Evolutionary conservation across 306 rosid species (phyloP).

Genomic region (Rosa chinensis): DNA sequence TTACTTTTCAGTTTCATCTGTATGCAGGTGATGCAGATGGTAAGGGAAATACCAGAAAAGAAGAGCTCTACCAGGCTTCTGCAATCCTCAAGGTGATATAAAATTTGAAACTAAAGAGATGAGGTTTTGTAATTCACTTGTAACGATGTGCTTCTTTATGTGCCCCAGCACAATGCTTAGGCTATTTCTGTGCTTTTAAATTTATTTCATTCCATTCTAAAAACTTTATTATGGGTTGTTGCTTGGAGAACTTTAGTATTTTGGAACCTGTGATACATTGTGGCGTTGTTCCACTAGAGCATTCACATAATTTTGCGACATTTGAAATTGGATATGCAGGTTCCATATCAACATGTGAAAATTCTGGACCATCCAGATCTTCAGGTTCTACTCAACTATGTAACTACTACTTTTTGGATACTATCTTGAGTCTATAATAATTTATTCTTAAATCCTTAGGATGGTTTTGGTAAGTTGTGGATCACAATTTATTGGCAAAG

Average conservation of each 20-base stretch:
- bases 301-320: slow-evolving; percentile 11
- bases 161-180: not conserved
- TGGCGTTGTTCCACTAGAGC: slow-evolving; percentile 1
- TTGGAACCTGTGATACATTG: too few species aligned
- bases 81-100: slow-evolving; percentile 74
- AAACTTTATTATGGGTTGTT: not conserved
- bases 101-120: slow-evolving; percentile 9
- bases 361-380: slow-evolving; percentile 76
- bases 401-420: slow-evolving; percentile 1
- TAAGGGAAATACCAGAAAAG: slow-evolving; percentile 66
- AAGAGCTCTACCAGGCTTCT: slow-evolving; percentile 80
- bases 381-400: slow-evolving; percentile 53
- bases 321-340: slow-evolving; percentile 39
- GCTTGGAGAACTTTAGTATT: too few species aligned
- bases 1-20: not conserved
- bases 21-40: slow-evolving; percentile 78
- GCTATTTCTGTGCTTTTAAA: not conserved
- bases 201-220: not conserved
- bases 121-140: slow-evolving; percentile 5
- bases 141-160: not conserved
- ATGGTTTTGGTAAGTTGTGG: slow-evolving; percentile 89
- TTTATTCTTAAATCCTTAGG: slow-evolving; percentile 46
- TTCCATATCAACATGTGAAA: slow-evolving; percentile 66
- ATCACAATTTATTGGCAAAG: slow-evolving; percentile 52
- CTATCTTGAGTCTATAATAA: slow-evolving; percentile 19